These are phyloP conservation scores for Scedosporium boydii DNA, from an alignment of 2,329 filamentous ascomycete genomes.

Conservation along the genomic window DNA sequence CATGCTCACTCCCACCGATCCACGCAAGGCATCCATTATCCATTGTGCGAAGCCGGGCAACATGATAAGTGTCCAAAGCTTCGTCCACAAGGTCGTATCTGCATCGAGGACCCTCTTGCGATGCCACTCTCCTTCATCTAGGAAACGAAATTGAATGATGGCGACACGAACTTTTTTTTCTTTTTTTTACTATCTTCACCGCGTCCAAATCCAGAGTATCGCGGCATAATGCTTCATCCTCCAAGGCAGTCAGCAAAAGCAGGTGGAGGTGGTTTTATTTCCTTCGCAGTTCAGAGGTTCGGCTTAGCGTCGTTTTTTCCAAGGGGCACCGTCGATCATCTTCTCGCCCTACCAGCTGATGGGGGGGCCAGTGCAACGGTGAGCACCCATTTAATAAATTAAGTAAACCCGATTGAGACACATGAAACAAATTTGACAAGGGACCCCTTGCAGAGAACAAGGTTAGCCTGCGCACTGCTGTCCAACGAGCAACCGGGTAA, in stretches of 20 bases:
- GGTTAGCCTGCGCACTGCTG: background rate
- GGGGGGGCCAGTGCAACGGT: background rate
- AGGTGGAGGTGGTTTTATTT: background rate
- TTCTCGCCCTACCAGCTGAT: conserved; percentile 6
- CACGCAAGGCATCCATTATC: background rate
- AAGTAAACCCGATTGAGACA: conserved; percentile 1
- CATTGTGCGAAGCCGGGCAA: background rate
- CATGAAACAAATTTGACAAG: conserved; percentile 3
- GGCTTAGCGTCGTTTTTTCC: background rate
- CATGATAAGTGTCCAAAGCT: background rate
- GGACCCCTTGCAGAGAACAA: background rate
- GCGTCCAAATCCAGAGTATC: background rate
- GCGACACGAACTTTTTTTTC: background rate
- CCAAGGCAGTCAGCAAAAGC: too few relatives aligned
- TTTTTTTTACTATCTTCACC: background rate
- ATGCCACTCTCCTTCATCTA: background rate
- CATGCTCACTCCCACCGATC: too few relatives aligned
- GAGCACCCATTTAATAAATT: background rate
- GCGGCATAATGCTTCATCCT: too few relatives aligned
- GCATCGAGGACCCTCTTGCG: background rate
- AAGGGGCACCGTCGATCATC: background rate
- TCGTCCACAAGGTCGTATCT: background rate
- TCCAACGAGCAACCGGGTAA: conserved; percentile 1
- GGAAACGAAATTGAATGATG: background rate
- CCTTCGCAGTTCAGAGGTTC: background rate